A percentile compares a stretch with the other conserved stretches of the same genome.
These are phyloP conservation scores for Boletellus sp. DNA, from an alignment of 768 basidiomycete species.

Conservation along the genomic window DNA sequence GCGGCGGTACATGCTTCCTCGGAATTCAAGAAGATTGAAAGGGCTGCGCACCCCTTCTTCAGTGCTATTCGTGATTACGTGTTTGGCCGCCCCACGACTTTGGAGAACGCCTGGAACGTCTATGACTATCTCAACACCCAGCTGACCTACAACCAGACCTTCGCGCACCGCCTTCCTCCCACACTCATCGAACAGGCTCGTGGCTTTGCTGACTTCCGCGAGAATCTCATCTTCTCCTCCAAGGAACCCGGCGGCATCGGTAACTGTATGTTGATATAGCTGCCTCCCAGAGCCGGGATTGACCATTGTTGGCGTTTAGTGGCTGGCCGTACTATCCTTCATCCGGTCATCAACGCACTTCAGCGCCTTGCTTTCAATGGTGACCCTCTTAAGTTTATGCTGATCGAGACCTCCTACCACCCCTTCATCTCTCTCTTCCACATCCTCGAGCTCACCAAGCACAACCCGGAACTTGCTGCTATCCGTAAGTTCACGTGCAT, in stretches of 20 bases:
- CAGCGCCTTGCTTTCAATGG: conserved; percentile 76
- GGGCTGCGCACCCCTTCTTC: conserved; percentile 65
- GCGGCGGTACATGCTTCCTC: conserved; percentile 55
- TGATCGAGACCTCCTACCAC: conserved; percentile 83
- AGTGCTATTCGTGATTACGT: conserved; percentile 62
- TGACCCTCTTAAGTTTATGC: conserved; percentile 74
- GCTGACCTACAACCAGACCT: conserved; percentile 78
- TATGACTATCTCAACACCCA: conserved; percentile 77
- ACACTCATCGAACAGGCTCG: conserved; percentile 71
- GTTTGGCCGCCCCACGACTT: conserved; percentile 59
- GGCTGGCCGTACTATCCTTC: conserved; percentile 75
- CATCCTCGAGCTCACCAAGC: conserved; percentile 58
- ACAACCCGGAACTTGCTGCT: conserved; percentile 55
- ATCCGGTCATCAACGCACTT: conserved; percentile 66
- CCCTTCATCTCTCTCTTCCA: conserved; percentile 88
- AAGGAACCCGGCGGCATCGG: conserved; percentile 61
- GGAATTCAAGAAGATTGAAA: conserved; percentile 59
- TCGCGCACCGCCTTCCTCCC: conserved; percentile 77
- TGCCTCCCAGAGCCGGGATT: neutral
- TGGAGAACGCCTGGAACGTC: conserved; percentile 78
- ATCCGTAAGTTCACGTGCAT: conserved; percentile 51
- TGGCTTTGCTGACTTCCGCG: conserved; percentile 75
- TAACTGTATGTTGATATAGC: conserved; percentile 57
- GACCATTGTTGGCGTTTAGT: conserved; percentile 42
- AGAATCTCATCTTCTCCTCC: conserved; percentile 69